Base-by-base conservation (phyloP, 176 grass and related monocot species). In the Areca catechu region DNA sequence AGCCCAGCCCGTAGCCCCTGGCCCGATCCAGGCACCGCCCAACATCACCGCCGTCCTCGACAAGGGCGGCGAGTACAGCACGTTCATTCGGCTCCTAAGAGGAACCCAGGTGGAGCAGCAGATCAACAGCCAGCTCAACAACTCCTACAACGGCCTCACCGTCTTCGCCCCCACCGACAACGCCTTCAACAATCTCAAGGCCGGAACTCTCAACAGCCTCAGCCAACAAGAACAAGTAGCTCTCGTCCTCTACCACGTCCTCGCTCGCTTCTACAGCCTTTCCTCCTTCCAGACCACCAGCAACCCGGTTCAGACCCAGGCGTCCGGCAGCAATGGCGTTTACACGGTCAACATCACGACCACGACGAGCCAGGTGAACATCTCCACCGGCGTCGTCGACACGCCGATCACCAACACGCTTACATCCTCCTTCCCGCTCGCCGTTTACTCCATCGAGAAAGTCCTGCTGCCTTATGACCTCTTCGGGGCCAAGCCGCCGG, bases 261-360 rank as follows among this genome's bases (percentile, higher is more conserved):
- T 98, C 5, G 73, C 93, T 15, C 59, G 43, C 56, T 91, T 15
- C 81, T 97, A 73, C 78, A 64, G 56, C 48, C 19, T 66, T 16
- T 52, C 74, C 7, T 56, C 50, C 14, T 97, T 97, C 80, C 51
- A 88, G 83, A 97, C 83, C 15, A 73, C 78, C 6, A 85, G 78
- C 81, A 97, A 91, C 86, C 93, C 93, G 1, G 65, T 97, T 0
- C 70, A 81, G 27, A 97, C 93, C 23, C 86, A 97, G 69, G 93
- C 87, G 16, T 91, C 93, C 5, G 83, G 83, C 17, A 54, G 53
- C 68, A 58, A 74, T 19, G 93, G 93, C 18, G 80, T 85, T 1
- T 85, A 77, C 77, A 72, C 78, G 50, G 6, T 97, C 63, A 91
- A 97, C 74, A 71, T 97, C 63, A 97, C 89, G 7, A 85, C 77